Percentiles rank a stretch among this genome's conserved stretches.
Evolutionary conservation across 1,284 basidiomycete genomes (phyloP).

Genomic region (Microstroma glucosiphilum): DNA sequence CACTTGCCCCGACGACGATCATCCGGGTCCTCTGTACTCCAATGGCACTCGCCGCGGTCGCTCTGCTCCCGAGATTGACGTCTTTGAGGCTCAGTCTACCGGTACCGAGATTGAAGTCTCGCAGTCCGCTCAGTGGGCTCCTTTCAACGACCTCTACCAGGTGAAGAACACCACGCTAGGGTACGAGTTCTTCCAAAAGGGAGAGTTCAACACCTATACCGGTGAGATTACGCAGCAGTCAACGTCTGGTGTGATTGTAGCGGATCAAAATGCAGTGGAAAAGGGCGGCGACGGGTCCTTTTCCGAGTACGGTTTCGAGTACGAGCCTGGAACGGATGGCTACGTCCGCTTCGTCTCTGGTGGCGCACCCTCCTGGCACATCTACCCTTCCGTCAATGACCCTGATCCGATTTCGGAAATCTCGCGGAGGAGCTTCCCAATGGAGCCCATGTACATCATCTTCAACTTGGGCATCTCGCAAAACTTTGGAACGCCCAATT

Average conservation of each 20-base stretch:
- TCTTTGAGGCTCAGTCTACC: conserved; percentile 59
- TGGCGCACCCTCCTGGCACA: conserved; percentile 45
- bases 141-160: conserved; percentile 55
- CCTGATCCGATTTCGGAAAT: conserved; percentile 65
- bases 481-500: conserved; percentile 30
- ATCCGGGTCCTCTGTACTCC: conserved; percentile 66
- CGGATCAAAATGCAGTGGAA: conserved; percentile 38
- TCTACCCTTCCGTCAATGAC: conserved; percentile 65
- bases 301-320: conserved; percentile 36
- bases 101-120: conserved; percentile 58
- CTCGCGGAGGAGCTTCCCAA: conserved; percentile 65
- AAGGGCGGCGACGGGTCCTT: conserved; percentile 21
- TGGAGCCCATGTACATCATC: conserved; percentile 51
- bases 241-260: conserved; percentile 31
- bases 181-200: conserved; percentile 47
- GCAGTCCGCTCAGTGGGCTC: conserved; percentile 71
- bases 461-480: conserved; percentile 39
- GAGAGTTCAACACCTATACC: conserved; percentile 66
- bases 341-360: conserved; percentile 61
- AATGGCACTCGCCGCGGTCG: conserved; percentile 69
- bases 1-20: conserved; percentile 70
- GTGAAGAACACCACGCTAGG: conserved; percentile 33
- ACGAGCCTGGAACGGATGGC: conserved; percentile 58
- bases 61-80: conserved; percentile 63
- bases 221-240: conserved; percentile 74